phyloP scores from a whole-genome alignment of 352 stramenopile genomes.

The Lagenidium giganteum region DNA sequence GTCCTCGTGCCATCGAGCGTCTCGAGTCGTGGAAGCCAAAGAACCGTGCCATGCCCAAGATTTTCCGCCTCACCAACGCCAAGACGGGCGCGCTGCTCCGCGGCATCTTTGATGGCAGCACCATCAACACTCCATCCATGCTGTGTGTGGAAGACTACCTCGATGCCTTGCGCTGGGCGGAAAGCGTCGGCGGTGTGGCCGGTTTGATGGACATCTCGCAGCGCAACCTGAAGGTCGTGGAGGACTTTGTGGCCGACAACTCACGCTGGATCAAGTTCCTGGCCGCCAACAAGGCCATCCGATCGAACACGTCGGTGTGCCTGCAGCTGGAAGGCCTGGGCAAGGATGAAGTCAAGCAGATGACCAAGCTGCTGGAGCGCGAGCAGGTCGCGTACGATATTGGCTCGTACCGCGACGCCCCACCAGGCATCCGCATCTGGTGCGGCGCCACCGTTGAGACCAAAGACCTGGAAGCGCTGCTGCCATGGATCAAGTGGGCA shows the following conservation, averaged over 20 bases:
- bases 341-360: slow-evolving; percentile 96
- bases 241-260: slow-evolving; percentile 96
- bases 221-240: slow-evolving; percentile 93
- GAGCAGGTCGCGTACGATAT: slow-evolving; percentile 97
- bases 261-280: slow-evolving; percentile 96
- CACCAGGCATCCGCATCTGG: slow-evolving; percentile 98
- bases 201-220: slow-evolving; percentile 93
- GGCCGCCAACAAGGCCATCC: slow-evolving; percentile 88
- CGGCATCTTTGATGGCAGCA: slow-evolving; percentile 97
- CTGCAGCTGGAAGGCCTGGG: slow-evolving; percentile 90
- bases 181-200: slow-evolving; percentile 91
- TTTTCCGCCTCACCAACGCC: slow-evolving; percentile 97
- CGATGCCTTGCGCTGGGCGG: slow-evolving; percentile 95
- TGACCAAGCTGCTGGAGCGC: slow-evolving; percentile 93
- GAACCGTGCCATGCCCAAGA: slow-evolving; percentile 95
- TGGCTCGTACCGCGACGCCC: slow-evolving; percentile 97
- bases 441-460: slow-evolving; percentile 99
- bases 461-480: slow-evolving; percentile 95
- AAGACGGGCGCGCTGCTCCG: slow-evolving; percentile 93
- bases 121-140: slow-evolving; percentile 99
- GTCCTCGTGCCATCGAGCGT: slow-evolving; percentile 93
- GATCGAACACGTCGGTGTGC: slow-evolving; percentile 98
- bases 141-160: slow-evolving; percentile 99
- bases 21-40: slow-evolving; percentile 93
- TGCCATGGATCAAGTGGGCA: slow-evolving; percentile 98